These are phyloP conservation scores for Linanthus parryae DNA, from an alignment of 148 eudicot genomes.

Conservation along the genomic window DNA sequence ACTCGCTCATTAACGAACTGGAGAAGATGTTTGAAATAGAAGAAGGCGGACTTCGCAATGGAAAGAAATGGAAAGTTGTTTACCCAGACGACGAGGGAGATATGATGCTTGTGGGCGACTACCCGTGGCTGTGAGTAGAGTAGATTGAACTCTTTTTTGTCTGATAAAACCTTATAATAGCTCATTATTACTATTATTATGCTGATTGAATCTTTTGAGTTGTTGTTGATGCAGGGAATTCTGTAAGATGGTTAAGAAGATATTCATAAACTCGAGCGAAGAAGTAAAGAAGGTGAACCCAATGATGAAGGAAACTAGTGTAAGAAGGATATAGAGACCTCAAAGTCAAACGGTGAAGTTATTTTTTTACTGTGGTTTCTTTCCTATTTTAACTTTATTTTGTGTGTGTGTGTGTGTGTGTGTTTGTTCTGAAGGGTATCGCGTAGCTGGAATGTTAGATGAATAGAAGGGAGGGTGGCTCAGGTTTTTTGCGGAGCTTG, in stretches of 20 bases:
- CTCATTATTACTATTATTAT: background rate
- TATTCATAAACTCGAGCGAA: conserved; percentile 53
- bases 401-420: too few species aligned
- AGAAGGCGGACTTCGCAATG: conserved; percentile 58
- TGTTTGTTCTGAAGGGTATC: too few species aligned
- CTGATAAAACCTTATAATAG: background rate
- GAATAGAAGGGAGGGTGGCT: too few species aligned
- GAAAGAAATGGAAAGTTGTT: conserved; percentile 66
- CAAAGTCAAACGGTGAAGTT: too few species aligned
- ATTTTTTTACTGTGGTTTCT: too few species aligned
- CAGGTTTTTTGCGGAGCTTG: too few species aligned
- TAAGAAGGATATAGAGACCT: too few species aligned
- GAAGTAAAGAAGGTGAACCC: conserved; percentile 76
- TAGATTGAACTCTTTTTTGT: background rate
- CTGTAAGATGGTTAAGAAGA: conserved; percentile 67
- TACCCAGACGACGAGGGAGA: conserved; percentile 92
- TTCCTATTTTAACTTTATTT: too few species aligned
- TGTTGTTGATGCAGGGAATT: conserved; percentile 54
- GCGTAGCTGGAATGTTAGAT: too few species aligned
- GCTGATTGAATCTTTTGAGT: background rate
- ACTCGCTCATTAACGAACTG: conserved; percentile 55
- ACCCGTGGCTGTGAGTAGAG: conserved; percentile 87
- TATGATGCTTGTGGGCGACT: conserved; percentile 91
- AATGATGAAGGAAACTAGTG: too few species aligned
- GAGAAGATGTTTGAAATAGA: conserved; percentile 79